A percentile compares a stretch with the other conserved stretches of the same genome.
Conservation (phyloP, 2,329 filamentous ascomycete species). For the Colletotrichum melonis region DNA sequence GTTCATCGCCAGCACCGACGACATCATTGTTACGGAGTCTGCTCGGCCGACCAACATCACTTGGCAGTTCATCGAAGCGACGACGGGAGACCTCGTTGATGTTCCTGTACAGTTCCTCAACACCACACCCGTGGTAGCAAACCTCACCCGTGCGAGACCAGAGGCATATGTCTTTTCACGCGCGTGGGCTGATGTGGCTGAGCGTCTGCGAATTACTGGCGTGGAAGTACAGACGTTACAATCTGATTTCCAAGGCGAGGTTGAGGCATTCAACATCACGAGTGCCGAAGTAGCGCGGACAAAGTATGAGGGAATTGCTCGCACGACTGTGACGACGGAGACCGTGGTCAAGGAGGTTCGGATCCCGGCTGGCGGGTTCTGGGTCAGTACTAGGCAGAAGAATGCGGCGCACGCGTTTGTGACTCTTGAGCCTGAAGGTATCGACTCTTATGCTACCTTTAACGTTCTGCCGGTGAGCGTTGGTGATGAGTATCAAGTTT, state of each 20-base stretch:
- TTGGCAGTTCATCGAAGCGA: constrained; percentile 42
- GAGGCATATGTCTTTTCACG: constrained; percentile 45
- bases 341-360: constrained; percentile 35
- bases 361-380: constrained; percentile 44
- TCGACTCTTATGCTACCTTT: constrained; percentile 46
- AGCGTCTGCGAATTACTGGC: constrained; percentile 41
- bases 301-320: constrained; percentile 44
- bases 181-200: constrained; percentile 43
- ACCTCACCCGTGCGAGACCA: constrained; percentile 44
- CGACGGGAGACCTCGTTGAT: constrained; percentile 42
- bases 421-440: constrained; percentile 46
- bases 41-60: constrained; percentile 36
- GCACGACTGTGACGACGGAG: constrained; percentile 39
- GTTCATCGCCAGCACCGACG: constrained; percentile 42
- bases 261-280: constrained; percentile 43
- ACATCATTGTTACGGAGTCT: constrained; percentile 44
- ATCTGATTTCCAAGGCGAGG: constrained; percentile 39
- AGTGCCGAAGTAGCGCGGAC: constrained; percentile 35
- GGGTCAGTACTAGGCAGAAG: constrained; percentile 46
- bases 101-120: constrained; percentile 44
- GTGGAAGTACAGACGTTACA: constrained; percentile 41
- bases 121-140: constrained; percentile 41
- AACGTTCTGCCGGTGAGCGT: constrained; percentile 43
- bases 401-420: constrained; percentile 44
- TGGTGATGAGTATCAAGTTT: constrained; percentile 46